phyloP scores from a whole-genome alignment of 768 basidiomycete species.

The Termitomyces sp. region DNA sequence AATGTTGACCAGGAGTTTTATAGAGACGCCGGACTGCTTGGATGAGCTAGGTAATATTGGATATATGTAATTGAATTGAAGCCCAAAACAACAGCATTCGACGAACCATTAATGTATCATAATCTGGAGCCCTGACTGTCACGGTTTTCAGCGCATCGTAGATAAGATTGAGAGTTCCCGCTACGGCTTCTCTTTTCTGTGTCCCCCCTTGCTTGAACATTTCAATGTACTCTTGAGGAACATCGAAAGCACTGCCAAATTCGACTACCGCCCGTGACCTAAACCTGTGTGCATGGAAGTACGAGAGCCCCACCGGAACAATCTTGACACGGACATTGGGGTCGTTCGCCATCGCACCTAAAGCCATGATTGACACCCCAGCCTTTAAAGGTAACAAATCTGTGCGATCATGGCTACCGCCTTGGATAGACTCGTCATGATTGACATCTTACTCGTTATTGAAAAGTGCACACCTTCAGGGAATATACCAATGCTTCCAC shows the following conservation, averaged over 20 bases:
- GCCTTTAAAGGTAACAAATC: constrained; percentile 96
- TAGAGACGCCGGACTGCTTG: constrained; percentile 93
- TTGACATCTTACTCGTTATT: not conserved
- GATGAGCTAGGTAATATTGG: constrained; percentile 55
- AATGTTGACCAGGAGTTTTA: constrained; percentile 89
- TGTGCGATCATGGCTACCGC: constrained; percentile 96
- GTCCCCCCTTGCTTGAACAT: constrained; percentile 89
- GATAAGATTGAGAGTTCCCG: constrained; percentile 83
- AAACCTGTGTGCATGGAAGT: constrained; percentile 81
- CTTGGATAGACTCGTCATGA: constrained; percentile 31
- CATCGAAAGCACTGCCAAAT: constrained; percentile 86
- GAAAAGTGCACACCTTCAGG: constrained; percentile 71
- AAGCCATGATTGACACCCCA: constrained; percentile 95
- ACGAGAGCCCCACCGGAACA: constrained; percentile 76
- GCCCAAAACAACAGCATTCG: not conserved
- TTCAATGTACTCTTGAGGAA: constrained; percentile 83
- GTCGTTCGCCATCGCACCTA: constrained; percentile 95
- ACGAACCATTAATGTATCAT: constrained; percentile 93
- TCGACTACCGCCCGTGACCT: constrained; percentile 96
- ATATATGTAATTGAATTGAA: not conserved
- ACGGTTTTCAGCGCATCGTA: constrained; percentile 95
- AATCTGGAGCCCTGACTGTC: constrained; percentile 92
- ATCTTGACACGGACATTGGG: constrained; percentile 85
- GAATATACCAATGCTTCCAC: constrained; percentile 94
- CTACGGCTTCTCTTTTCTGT: constrained; percentile 86